Base-by-base conservation (phyloP, 2,329 filamentous ascomycete species). In the Rhinocladiella similis region DNA sequence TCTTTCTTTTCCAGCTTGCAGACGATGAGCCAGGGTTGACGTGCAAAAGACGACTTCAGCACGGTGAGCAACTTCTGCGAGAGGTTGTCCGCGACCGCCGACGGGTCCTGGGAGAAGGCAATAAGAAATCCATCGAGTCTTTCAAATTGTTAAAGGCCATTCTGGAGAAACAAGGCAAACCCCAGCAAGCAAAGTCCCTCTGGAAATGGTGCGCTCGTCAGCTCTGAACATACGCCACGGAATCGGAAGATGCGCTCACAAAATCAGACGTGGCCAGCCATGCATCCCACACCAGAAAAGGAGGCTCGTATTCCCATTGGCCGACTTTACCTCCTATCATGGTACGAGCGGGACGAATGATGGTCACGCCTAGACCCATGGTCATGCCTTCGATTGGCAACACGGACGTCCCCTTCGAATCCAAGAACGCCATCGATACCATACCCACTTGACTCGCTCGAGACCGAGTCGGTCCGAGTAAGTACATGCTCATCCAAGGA, bases 41-140 rank as follows among this genome's bases (percentile, higher is more conserved):
- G 14, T 39, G 19, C 19, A 27, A 29, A 13, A 36, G 12, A 18
- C 50, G 51, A 20, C 43, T 60, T 33, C 39, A 50, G 18, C 43
- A 47, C 2, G 59, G 50, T n/a, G 59, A 61, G 43, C 52, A 54
- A 22, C 42, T 59, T 5, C 42, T 61, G n/a, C 53, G 56, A 38
- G 47, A 59, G 41, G 53, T 61, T n/a, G 56, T 61, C 14, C 48
- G 38, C 9, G 25, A 54, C 10, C 46, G 59, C 14, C 47, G 48
- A 39, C 56, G 53, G 13, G 47, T 56, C 5, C 47, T 61, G 14
- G 59, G 59, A 3, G 47, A 53, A 35, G 46, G 25, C 20, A 61
- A 59, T 46, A 53, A 49, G 13, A 59, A 59, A 47, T 56, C 59
- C 10, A 35, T 47, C 13, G 20, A 59, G 13, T 56, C 59, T 12